phyloP scores from a whole-genome alignment of 768 basidiomycete species.

The Leccinum longicurvipes region DNA sequence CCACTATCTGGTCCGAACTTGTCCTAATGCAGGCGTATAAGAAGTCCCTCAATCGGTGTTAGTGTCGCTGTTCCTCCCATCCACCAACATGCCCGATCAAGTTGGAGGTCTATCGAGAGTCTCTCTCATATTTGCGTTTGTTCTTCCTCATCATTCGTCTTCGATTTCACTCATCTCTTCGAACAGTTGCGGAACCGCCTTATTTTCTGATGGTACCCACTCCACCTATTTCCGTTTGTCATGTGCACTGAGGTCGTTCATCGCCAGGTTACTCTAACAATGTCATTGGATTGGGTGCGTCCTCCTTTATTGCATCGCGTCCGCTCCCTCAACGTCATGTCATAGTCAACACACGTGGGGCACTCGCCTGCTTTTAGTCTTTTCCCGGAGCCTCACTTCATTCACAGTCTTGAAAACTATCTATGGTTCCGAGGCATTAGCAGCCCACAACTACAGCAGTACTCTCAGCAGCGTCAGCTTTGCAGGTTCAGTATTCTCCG shows the following conservation, averaged over 20 bases:
- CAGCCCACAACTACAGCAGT: constrained; percentile 54
- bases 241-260: constrained; percentile 1
- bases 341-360: constrained; percentile 67
- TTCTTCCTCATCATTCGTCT: constrained; percentile 16
- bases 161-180: neutral
- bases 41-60: neutral
- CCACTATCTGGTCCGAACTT: neutral
- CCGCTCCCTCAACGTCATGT: neutral
- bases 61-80: neutral
- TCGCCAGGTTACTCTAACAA: constrained; percentile 73
- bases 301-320: neutral
- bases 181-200: constrained; percentile 75
- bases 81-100: constrained; percentile 17
- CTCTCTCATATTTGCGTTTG: constrained; percentile 84
- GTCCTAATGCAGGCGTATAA: constrained; percentile 10
- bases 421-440: constrained; percentile 57
- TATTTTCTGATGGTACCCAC: constrained; percentile 76
- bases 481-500: constrained; percentile 71
- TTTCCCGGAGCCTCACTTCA: neutral
- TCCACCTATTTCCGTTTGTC: neutral
- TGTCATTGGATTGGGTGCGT: constrained; percentile 72
- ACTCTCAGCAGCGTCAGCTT: constrained; percentile 70
- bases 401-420: constrained; percentile 62
- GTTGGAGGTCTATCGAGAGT: constrained; percentile 44
- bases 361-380: neutral